Base-by-base conservation (phyloP, 371 early-diverging fungal genomes). In the Apophysomyces sp. region DNA sequence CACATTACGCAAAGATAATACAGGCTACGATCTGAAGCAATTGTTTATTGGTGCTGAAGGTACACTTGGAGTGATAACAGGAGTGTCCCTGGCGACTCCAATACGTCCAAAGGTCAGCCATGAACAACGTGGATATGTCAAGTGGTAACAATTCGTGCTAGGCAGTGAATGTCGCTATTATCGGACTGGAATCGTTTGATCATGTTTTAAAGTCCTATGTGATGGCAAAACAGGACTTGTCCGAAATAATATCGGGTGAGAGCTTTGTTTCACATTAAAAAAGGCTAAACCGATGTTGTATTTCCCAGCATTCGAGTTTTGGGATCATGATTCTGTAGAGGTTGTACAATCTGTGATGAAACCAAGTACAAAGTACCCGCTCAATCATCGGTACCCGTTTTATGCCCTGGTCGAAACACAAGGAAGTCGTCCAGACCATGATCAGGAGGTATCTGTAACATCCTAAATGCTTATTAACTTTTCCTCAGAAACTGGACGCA, bases 41-140 rank as follows among this genome's bases (percentile, higher is more conserved):
- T 76, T 95, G 36, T 93, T 94, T 62, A 92, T 95, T 67, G 95
- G 95, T 12, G 85, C 92, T 13, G 95, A 95, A 69, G 95, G 95
- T 18, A 90, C 92, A 5, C 71, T 95, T 63, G 95, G 95, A 11
- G 66, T 95, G 30, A 84, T 95, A 52, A 95, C 95, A 4, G 89
- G 84, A 41, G 91, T 92, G 7, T 88, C 93, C 0, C 82, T 95
- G 12, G 58, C 74, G 41, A 80, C 81, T 2, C 81, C 81, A 53
- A 68, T 67, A 40, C 65, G 71, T 21, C 66, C 81, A 12, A 77
- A 68, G 68, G 72, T 70, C 53, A 11, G 32, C 36, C 24, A 1
- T 28, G 13, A 0, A 18, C 11, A n/a, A 27, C 27, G 44, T 3
- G 15, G 18, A 7, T 4, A 51, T 1, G 0, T 24, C 9, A 27